Percentiles rank a stretch among this genome's conserved stretches.
These are phyloP conservation scores for Trypanosoma cruzi DNA, from an alignment of 208 protist species.

Conservation along the genomic window DNA sequence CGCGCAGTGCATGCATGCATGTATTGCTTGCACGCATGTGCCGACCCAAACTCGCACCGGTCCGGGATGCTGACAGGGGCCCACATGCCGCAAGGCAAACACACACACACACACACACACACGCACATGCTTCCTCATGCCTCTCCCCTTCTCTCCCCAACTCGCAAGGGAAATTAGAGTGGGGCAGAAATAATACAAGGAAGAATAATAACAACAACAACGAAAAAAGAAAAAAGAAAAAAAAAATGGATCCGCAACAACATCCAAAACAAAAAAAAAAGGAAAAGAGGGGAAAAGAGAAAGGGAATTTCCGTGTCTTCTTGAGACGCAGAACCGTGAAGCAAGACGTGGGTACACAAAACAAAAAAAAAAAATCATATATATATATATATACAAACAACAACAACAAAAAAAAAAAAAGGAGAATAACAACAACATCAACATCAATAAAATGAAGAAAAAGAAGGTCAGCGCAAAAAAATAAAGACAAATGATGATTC, in stretches of 20 bases:
- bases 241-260: constrained; percentile 13
- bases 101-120: too few species aligned
- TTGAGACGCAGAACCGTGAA: too few species aligned
- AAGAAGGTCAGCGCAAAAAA: too few species aligned
- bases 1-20: neutral
- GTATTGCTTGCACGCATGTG: neutral
- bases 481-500: too few species aligned
- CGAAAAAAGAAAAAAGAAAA: constrained; percentile 13
- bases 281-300: neutral
- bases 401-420: too few species aligned
- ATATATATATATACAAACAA: neutral
- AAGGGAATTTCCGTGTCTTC: neutral
- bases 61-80: too few species aligned
- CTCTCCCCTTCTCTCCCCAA: neutral
- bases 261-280: constrained; percentile 20
- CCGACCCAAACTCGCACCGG: neutral
- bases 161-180: neutral
- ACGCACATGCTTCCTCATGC: neutral
- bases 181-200: neutral
- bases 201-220: constrained; percentile 13
- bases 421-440: too few species aligned
- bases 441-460: too few species aligned
- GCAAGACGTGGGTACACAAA: too few species aligned
- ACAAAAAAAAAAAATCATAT: neutral
- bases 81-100: too few species aligned